Base-by-base conservation (phyloP, 2,329 filamentous ascomycete species). In the Neofusicoccum parvum region DNA sequence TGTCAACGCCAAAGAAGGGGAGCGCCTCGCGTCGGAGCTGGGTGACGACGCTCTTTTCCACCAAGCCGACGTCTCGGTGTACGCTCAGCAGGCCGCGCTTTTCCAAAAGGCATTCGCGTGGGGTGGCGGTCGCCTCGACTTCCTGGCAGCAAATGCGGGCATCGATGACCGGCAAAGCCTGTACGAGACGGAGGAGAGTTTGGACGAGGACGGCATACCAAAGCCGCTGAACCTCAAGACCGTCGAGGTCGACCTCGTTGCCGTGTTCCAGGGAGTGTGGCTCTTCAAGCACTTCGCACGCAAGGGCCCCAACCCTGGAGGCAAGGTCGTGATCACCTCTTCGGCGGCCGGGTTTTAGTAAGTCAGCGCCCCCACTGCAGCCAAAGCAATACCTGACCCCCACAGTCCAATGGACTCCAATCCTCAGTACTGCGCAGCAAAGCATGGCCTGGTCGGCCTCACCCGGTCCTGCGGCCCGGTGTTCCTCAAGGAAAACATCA, bases 1-100 rank as follows among this genome's bases (percentile, higher is more conserved):
- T 65, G 67, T 82, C 46, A 80, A 83, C 54, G 72, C 73, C n/a
- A 78, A 80, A 78, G 0, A 78, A 80, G 9, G 85, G 85, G 0
- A 80, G 82, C 65, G 72, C 79, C 69, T 77, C 53, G 64, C 72
- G 72, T 69, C 80, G 51, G 53, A 63, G 41, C 48, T 56, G 69
- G 74, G 53, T 2, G 53, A 45, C 1, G 53, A 75, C 32, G 72
- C 70, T 17, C 64, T 72, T 5, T 81, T 77, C 71, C 73, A 80
- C 58, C 70, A 74, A 64, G 73, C 72, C 51, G 79, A 82, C 62
- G 78, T 81, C 2, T 73, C 80, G 2, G 74, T 73, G 3, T 82
- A 79, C 68, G 63, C 69, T 2, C 72, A 76, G 2, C 79, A 80
- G 67, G 74, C 75, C 0, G 71, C 71, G 2, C 70, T 80, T 2